phyloP scores from a whole-genome alignment of 768 basidiomycete species.

The Suillus subaureus region DNA sequence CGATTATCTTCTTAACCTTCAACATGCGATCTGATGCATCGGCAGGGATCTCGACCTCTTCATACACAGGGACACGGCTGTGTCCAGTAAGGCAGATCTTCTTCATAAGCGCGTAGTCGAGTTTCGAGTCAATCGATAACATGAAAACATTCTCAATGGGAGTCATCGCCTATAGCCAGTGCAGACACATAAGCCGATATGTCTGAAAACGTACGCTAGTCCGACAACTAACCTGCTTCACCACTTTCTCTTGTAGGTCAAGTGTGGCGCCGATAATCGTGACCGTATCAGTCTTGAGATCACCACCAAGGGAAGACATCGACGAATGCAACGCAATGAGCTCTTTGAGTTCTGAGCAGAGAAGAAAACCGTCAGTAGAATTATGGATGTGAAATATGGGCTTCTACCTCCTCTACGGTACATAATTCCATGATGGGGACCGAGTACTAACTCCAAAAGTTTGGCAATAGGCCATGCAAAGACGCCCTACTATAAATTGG shows the following conservation, averaged over 20 bases:
- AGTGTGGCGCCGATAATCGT: slow-evolving; percentile 89
- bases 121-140: slow-evolving; percentile 80
- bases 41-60: slow-evolving; percentile 67
- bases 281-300: slow-evolving; percentile 84
- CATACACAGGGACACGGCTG: slow-evolving; percentile 82
- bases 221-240: slow-evolving; percentile 50
- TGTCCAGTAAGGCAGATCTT: slow-evolving; percentile 79
- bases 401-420: slow-evolving; percentile 72
- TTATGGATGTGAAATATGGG: background rate
- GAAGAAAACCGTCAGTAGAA: background rate
- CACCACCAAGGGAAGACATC: slow-evolving; percentile 75
- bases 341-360: slow-evolving; percentile 72
- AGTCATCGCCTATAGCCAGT: slow-evolving; percentile 66
- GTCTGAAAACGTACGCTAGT: background rate
- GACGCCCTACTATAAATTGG: slow-evolving; percentile 48
- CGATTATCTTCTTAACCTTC: slow-evolving; percentile 80
- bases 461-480: slow-evolving; percentile 88
- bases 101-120: slow-evolving; percentile 80
- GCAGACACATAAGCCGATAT: background rate
- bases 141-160: slow-evolving; percentile 82
- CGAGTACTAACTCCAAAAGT: slow-evolving; percentile 74
- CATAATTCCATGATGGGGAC: slow-evolving; percentile 88
- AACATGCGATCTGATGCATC: slow-evolving; percentile 37
- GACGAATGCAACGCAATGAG: slow-evolving; percentile 87
- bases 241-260: slow-evolving; percentile 86